Conservation (phyloP, 208 protist genomes). For the Leptomonas seymouri region DNA sequence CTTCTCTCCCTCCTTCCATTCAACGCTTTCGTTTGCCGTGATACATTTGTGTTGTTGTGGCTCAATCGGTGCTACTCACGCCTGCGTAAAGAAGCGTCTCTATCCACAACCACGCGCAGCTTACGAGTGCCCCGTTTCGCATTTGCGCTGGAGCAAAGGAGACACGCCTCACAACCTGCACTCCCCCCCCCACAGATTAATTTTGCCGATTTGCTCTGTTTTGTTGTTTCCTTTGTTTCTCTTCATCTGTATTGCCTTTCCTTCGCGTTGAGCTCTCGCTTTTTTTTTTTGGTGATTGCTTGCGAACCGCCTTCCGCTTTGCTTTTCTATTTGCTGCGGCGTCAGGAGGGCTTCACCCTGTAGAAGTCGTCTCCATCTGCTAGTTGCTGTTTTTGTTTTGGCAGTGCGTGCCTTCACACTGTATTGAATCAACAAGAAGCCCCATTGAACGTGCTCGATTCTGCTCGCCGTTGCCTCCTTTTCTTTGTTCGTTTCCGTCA, state of each 20-base stretch:
- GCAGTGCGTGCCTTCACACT: too few species aligned
- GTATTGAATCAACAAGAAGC: too few species aligned
- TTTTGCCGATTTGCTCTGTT: conserved; percentile 6
- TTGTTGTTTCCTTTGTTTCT: conserved; percentile 6
- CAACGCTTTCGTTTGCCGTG: background rate
- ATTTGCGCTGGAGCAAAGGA: too few species aligned
- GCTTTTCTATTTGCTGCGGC: too few species aligned
- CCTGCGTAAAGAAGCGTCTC: too few species aligned
- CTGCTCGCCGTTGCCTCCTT: conserved; percentile 5
- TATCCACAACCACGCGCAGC: too few species aligned
- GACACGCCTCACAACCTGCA: background rate
- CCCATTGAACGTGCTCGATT: too few species aligned
- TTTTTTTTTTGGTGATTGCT: background rate
- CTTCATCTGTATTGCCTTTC: background rate
- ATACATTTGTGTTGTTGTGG: background rate
- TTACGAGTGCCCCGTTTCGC: too few species aligned
- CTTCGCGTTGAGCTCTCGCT: conserved; percentile 6
- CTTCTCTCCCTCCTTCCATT: background rate
- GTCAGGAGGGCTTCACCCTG: too few species aligned
- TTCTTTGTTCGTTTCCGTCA: conserved; percentile 17
- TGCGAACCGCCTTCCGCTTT: background rate
- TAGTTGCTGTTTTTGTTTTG: background rate
- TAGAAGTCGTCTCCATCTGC: too few species aligned
- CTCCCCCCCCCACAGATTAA: conserved; percentile 8
- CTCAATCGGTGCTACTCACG: too few species aligned